A percentile compares a stretch with the other conserved stretches of the same genome.
Evolutionary conservation across 108 stramenopile genomes (phyloP).

Genomic region (Nitzschia palea): DNA sequence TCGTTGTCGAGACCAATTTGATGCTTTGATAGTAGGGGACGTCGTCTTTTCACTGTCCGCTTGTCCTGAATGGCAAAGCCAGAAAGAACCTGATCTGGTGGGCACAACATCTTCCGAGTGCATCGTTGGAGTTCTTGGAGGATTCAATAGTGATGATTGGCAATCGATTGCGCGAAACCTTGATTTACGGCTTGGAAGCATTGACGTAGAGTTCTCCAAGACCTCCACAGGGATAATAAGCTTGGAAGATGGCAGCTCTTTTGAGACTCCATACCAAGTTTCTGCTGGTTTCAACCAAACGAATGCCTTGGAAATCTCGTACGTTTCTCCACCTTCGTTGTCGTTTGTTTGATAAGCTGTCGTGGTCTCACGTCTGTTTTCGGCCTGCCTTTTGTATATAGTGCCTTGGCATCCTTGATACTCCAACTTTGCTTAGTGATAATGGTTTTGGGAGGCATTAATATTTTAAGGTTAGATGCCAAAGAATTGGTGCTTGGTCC

Average conservation of each 20-base stretch:
- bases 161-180: not conserved
- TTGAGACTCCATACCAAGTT: conserved; percentile 10
- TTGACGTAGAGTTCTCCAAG: not conserved
- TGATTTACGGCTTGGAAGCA: conserved; percentile 28
- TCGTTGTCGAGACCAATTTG: conserved; percentile 22
- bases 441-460: conserved; percentile 45
- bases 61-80: not conserved
- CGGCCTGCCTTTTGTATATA: not conserved
- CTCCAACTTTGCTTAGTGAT: conserved; percentile 51
- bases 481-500: conserved; percentile 71
- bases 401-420: conserved; percentile 32
- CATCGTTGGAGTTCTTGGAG: not conserved
- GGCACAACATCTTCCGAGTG: not conserved
- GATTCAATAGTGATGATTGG: not conserved
- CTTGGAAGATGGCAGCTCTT: not conserved
- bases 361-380: conserved; percentile 7
- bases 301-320: conserved; percentile 23
- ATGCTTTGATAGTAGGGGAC: not conserved
- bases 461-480: conserved; percentile 64
- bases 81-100: too few relatives aligned
- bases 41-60: not conserved
- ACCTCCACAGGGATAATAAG: not conserved
- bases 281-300: conserved; percentile 24
- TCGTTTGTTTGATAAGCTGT: not conserved
- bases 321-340: not conserved